Evolutionary conservation across 2,329 filamentous ascomycete genomes (phyloP), one percentile per base, ranked within the genome.

Genomic region (Penicillium sp.): DNA sequence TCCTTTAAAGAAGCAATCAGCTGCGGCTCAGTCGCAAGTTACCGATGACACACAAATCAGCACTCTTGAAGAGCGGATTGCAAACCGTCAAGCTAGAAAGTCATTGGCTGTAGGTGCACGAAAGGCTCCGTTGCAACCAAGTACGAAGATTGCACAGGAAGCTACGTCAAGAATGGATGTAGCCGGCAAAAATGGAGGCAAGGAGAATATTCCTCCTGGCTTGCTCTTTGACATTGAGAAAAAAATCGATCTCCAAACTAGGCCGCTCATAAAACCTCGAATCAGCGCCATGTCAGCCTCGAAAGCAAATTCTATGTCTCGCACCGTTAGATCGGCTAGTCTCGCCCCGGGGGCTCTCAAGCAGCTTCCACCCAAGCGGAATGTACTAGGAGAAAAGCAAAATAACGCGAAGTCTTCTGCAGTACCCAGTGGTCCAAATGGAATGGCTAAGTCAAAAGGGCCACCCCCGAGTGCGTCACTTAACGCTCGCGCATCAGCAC

Each of bases 201-300:
- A 88, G 64, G 85, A 88, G 68, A 88, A 88, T 60, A 66, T 86
- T 5, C 84, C 84, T 14, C 85, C 85, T 1, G 80, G 79, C 4
- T 52, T 61, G 31, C 29, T 66, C 13, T 37, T 54, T 35, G 54
- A 59, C 11, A 48, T 62, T 47, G 67, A 69, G 31, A 58, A 54
- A 1, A 68, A 67, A 31, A 45, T 42, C 25, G 21, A 16, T 21
- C 1, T 4, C 14, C 54, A 56, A 11, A 6, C 23, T n/a, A 27
- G 4, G 9, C n/a, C 29, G 16, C 14, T 31, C 11, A 21, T 45
- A 4, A 55, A 53, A 9, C 26, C 55, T 25, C 46, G 25, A 11
- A 23, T 26, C 19, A 59, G 50, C n/a, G 43, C 19, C 11, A 35
- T 49, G 42, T 27, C 59, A 61, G 43, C 42, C 29, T 53, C 57